A percentile compares a stretch with the other conserved stretches of the same genome.
phyloP scores from a whole-genome alignment of 202 grass and related monocot species.

The Eragrostis tef region DNA sequence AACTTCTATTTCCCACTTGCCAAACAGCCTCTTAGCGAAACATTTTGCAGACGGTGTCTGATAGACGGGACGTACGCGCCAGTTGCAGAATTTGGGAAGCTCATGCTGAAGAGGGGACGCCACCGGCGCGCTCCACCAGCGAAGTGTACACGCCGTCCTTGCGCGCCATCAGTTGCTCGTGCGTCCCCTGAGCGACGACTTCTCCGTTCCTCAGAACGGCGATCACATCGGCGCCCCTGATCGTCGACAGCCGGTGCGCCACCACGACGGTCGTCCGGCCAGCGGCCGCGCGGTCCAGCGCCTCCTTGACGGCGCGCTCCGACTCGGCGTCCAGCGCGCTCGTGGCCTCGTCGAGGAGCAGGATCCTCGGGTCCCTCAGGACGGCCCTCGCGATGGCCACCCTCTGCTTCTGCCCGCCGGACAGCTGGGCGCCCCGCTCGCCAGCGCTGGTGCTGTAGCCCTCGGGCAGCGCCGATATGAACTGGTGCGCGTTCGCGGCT shows the following conservation, averaged over 20 bases:
- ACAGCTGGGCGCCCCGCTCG: conserved; percentile 56
- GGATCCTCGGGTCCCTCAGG: conserved; percentile 51
- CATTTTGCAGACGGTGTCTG: background rate
- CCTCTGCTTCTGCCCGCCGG: conserved; percentile 33
- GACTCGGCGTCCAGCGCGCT: conserved; percentile 93
- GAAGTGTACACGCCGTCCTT: conserved; percentile 58
- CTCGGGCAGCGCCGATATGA: conserved; percentile 1
- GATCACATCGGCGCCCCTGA: conserved; percentile 54
- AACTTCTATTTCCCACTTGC: too few relatives aligned
- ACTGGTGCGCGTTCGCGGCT: conserved; percentile 29
- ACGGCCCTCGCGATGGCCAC: conserved; percentile 51
- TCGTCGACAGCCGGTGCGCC: conserved; percentile 64
- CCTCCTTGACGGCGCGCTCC: conserved; percentile 65
- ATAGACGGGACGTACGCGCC: background rate
- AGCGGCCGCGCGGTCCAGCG: conserved; percentile 51
- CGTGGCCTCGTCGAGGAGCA: conserved; percentile 50
- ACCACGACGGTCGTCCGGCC: conserved; percentile 54
- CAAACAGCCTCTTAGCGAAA: too few relatives aligned
- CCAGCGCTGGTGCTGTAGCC: conserved; percentile 53
- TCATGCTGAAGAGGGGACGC: background rate
- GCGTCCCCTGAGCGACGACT: conserved; percentile 60
- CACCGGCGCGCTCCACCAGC: conserved; percentile 45
- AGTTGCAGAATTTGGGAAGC: background rate
- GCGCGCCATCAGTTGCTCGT: conserved; percentile 47
- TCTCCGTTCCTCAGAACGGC: conserved; percentile 59